Evolutionary conservation across 2,329 filamentous ascomycete genomes (phyloP).

Genomic region (Fusarium graminum): DNA sequence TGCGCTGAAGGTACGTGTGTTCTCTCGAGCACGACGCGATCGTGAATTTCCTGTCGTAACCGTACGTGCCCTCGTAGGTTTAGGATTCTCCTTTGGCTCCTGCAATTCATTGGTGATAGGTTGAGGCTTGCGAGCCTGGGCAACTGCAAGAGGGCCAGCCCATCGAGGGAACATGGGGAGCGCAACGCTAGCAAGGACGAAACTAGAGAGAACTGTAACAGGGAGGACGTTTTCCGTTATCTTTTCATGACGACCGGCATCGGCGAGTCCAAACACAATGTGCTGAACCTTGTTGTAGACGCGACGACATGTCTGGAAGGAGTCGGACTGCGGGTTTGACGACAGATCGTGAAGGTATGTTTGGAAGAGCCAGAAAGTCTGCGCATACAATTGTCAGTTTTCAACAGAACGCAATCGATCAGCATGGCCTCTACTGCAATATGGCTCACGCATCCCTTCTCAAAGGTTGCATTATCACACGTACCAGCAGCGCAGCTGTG

Average conservation of each 20-base stretch:
- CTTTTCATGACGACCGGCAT: conserved; percentile 76
- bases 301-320: conserved; percentile 84
- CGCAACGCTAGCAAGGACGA: conserved; percentile 82
- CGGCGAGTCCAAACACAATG: conserved; percentile 84
- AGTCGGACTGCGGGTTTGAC: conserved; percentile 78
- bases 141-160: conserved; percentile 84
- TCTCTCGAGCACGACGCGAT: conserved; percentile 62
- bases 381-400: conserved; percentile 37
- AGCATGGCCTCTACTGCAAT: conserved; percentile 13
- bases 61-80: conserved; percentile 75
- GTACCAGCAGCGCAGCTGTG: conserved; percentile 83
- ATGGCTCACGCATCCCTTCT: conserved; percentile 27
- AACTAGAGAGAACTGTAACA: conserved; percentile 83
- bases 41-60: conserved; percentile 66
- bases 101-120: conserved; percentile 49
- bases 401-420: conserved; percentile 3
- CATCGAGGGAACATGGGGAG: conserved; percentile 81
- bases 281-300: conserved; percentile 91
- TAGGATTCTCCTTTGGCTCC: conserved; percentile 58
- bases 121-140: conserved; percentile 82
- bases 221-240: conserved; percentile 86
- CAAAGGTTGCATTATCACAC: conserved; percentile 50
- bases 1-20: conserved; percentile 59
- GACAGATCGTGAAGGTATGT: conserved; percentile 87
- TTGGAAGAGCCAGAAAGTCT: conserved; percentile 94